phyloP scores from a whole-genome alignment of 2,329 filamentous ascomycete genomes.

The Penicillium janthinellum region DNA sequence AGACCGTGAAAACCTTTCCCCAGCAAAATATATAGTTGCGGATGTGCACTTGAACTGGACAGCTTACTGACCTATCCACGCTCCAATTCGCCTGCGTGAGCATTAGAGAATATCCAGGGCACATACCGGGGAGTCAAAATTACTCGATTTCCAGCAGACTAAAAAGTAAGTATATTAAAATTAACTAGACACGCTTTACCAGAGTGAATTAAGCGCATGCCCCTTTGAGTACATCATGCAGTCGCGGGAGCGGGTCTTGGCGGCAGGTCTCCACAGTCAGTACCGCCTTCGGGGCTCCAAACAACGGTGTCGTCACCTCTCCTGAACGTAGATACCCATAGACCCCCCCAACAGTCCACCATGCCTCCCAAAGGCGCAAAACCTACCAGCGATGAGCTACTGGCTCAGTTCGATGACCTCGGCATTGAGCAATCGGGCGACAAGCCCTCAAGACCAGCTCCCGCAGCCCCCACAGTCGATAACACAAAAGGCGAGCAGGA shows the following conservation, averaged over 20 bases:
- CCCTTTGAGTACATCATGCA: neutral
- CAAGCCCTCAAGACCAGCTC: conserved; percentile 32
- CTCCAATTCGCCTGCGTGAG: too few relatives aligned
- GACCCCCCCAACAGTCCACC: conserved; percentile 13
- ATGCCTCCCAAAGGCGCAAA: conserved; percentile 43
- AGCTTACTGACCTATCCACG: too few relatives aligned
- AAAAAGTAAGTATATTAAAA: too few relatives aligned
- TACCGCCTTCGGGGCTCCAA: conserved; percentile 24
- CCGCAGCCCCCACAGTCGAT: conserved; percentile 20
- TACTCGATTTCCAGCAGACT: too few relatives aligned
- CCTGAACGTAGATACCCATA: conserved; percentile 15
- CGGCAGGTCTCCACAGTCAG: conserved; percentile 21
- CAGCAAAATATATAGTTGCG: too few relatives aligned
- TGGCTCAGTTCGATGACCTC: conserved; percentile 54
- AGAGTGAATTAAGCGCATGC: too few relatives aligned
- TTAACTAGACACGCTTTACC: too few relatives aligned
- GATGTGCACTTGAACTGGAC: too few relatives aligned
- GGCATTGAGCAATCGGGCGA: conserved; percentile 39
- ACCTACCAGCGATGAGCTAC: conserved; percentile 52
- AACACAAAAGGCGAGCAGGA: conserved; percentile 53
- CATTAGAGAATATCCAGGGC: too few relatives aligned
- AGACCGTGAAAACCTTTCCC: too few relatives aligned
- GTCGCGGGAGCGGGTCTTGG: conserved; percentile 23
- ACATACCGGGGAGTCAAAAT: too few relatives aligned
- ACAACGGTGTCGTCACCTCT: conserved; percentile 31